Conservation (phyloP, 2,329 filamentous ascomycete genomes). For the Microsporum canis region DNA sequence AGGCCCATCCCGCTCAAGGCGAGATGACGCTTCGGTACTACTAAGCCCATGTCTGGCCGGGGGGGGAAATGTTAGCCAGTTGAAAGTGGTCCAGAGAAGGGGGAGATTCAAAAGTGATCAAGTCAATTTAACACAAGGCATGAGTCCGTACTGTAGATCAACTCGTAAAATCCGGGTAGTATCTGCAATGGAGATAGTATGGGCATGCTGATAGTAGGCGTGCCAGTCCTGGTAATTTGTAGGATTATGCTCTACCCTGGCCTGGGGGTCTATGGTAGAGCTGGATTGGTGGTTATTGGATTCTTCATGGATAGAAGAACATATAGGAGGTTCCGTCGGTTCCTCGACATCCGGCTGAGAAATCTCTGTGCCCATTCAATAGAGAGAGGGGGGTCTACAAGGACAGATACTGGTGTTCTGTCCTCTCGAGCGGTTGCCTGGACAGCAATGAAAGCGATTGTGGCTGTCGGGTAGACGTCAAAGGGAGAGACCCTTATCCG, state of each 20-base stretch:
- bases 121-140: not conserved
- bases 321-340: constrained; percentile 32
- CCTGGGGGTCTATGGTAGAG: constrained; percentile 15
- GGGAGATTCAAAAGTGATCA: not conserved
- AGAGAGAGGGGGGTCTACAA: constrained; percentile 7
- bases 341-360: constrained; percentile 31
- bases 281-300: constrained; percentile 14
- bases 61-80: not conserved
- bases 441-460: not conserved
- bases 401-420: constrained; percentile 3
- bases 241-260: constrained; percentile 5
- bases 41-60: constrained; percentile 49
- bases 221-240: constrained; percentile 7
- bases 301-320: constrained; percentile 23
- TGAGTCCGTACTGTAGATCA: constrained; percentile 18
- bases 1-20: constrained; percentile 54
- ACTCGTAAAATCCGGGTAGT: constrained; percentile 18
- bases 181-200: constrained; percentile 17
- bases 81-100: not conserved
- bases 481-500: not conserved
- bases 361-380: constrained; percentile 34
- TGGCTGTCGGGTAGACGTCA: not conserved
- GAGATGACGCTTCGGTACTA: constrained; percentile 50
- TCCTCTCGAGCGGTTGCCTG: not conserved
- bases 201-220: constrained; percentile 17